Base-by-base conservation (phyloP, 2,329 filamentous ascomycete genomes). In the Xylariaceae sp. region DNA sequence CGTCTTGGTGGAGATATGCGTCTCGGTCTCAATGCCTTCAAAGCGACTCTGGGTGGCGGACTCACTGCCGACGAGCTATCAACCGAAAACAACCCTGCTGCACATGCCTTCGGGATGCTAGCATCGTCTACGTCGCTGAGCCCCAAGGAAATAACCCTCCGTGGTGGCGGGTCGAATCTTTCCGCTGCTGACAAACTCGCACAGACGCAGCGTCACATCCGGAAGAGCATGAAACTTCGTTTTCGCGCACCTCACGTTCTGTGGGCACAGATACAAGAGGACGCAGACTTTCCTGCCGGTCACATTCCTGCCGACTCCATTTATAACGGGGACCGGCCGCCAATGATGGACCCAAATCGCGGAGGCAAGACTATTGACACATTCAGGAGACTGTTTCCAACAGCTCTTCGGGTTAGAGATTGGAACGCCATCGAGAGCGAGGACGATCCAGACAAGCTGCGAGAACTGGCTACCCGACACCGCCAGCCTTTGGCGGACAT, bases 1-100 rank as follows among this genome's bases (percentile, higher is more conserved):
- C 60, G 60, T 34, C 42, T 57, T 9, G 52, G 62, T 30, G 17
- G 2, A 1, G 1, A 23, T 0, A 39, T 18, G 1, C 17, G 11
- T 9, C 42, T 15, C 10, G 61, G 57, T 17, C 37, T 48, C 3
- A 65, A 65, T 8, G 55, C 62, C 15, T 50, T 63, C 47, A 65
- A 65, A 55, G 3, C 3, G 39, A 30, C 51, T 2, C 17, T 65
- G 1, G 61, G 61, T 17, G 63, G 63, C 17, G 63, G 63, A 5
- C 9, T 65, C 11, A 34, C 57, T 13, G 11, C 30, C 3, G 51
- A 13, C 2, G 63, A 65, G 23, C 11, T 6, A 23, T 52, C 15
- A 7, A 23, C 2, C 1, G 0, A 1, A 3, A n/a, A 62, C 50
- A 15, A 37, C 8, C 2, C 0, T 4, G 37, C 45, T 1, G 35